Percentiles rank a stretch among this genome's conserved stretches.
These are phyloP conservation scores for Lipomyces spencermartinsiae DNA, from an alignment of 805 yeast species.

Conservation along the genomic window DNA sequence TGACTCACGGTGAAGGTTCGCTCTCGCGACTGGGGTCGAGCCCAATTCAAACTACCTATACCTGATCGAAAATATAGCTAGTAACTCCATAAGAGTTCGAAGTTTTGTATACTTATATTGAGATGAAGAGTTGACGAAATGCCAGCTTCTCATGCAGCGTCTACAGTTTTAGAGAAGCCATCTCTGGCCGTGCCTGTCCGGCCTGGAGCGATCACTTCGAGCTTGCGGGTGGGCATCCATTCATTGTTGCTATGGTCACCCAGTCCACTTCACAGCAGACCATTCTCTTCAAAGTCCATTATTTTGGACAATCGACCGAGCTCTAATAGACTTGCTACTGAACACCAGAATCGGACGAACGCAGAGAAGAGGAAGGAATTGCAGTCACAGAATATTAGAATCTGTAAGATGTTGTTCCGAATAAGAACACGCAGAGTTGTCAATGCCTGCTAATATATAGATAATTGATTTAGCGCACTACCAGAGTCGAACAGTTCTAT, in stretches of 20 bases:
- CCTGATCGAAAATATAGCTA: no score
- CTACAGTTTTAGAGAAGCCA: not conserved
- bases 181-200: not conserved
- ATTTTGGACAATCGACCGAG: not conserved
- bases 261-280: not conserved
- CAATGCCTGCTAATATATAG: not conserved
- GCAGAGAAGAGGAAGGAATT: not conserved
- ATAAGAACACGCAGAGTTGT: not conserved
- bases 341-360: not conserved
- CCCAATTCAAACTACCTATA: no score
- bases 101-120: not conserved
- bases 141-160: not conserved
- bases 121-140: not conserved
- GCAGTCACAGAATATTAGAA: constrained; percentile 8
- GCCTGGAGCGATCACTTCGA: not conserved
- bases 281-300: not conserved
- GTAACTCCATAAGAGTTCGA: not conserved
- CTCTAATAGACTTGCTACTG: not conserved
- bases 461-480: constrained; percentile 15
- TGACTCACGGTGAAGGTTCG: no score
- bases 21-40: no score
- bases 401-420: constrained; percentile 8
- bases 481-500: constrained; percentile 10
- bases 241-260: not conserved
- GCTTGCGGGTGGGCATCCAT: not conserved